Base-by-base conservation (phyloP, 805 yeast species). In the Ogataea degrootiae region DNA sequence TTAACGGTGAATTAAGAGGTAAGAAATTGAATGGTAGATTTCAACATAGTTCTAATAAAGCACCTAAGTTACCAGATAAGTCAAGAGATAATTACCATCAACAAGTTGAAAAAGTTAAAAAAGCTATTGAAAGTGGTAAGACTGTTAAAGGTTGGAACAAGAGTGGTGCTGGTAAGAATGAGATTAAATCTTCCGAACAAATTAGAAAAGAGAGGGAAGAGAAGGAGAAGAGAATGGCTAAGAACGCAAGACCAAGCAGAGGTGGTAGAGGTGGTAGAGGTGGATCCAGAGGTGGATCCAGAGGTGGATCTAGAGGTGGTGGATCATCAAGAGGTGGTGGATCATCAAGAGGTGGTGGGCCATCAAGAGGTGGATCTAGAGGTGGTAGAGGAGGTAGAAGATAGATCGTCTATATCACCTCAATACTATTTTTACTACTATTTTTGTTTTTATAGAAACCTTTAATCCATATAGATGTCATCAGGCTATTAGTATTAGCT, bases 1-100 rank as follows among this genome's bases (percentile, higher is more conserved):
- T 66, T 48, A 60, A 69, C 62, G 62, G 68, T 64, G 53, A 57
- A 47, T 41, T 60, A 39, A 61, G 59, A 19, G 67, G 68, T n/a
- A 66, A 66, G n/a, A 60, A 60, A 31, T 51, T 58, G 29, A 69
- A 75, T 35, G 77, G 78, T 48, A 68, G 77, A 55, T 88, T 80
- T 74, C 81, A 81, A 67, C 98, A 94, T 63, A 81, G 82, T 52
- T 79, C 78, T 60, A 71, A 71, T 41, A 77, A 78, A 51, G 91
- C 97, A 2, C 99, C 99, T 37, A 87, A 82, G 62, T 69, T 83
- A 37, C 97, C 99, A n/a, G 97, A 90, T 61, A 89, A 79, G 68
- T 81, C 73, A 56, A 81, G 98, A 69, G 97, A 91, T 61, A 91
- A 94, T 67, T 94, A 79, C 69, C 76, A 81, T 50, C 74, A 74